Percentiles rank a stretch among this genome's conserved stretches.
These are phyloP conservation scores for Zymoseptoria passerinii DNA, from an alignment of 2,329 filamentous ascomycete genomes.

Conservation along the genomic window DNA sequence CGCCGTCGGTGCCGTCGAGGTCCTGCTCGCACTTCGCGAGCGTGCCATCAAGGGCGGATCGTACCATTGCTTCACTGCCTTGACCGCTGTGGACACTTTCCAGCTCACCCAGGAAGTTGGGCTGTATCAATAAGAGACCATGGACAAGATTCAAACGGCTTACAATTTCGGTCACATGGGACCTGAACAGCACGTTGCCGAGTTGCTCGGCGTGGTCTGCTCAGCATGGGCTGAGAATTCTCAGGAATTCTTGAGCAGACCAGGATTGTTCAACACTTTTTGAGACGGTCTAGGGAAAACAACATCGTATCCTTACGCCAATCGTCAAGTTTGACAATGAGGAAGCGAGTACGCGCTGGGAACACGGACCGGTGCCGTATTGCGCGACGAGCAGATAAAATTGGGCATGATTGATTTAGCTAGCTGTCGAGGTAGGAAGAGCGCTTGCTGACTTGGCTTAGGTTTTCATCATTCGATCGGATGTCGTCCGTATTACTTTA, in stretches of 20 bases:
- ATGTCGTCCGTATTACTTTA: too few species aligned
- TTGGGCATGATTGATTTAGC: too few species aligned
- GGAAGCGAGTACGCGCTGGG: conserved; percentile 8
- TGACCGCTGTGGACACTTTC: conserved; percentile 28
- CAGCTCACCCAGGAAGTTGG: conserved; percentile 29
- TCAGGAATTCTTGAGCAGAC: conserved; percentile 17
- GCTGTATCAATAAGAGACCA: conserved; percentile 24
- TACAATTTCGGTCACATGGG: conserved; percentile 24
- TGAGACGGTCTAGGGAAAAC: conserved; percentile 20
- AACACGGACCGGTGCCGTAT: conserved; percentile 7
- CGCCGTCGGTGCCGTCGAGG: conserved; percentile 16
- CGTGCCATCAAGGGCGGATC: conserved; percentile 28
- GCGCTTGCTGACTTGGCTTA: too few species aligned
- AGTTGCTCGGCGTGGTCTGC: conserved; percentile 24
- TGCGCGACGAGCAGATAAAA: too few species aligned
- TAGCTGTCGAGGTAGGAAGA: too few species aligned
- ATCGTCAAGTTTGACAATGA: conserved; percentile 17
- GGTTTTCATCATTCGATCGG: too few species aligned
- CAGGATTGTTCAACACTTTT: conserved; percentile 15
- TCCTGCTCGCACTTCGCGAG: conserved; percentile 23
- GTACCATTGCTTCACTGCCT: conserved; percentile 29
- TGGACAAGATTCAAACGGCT: conserved; percentile 22
- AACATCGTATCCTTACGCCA: conserved; percentile 23
- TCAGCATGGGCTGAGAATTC: conserved; percentile 25
- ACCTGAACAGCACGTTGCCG: conserved; percentile 25